These are phyloP conservation scores for Pythium plurisporium DNA, from an alignment of 352 stramenopile species.

Conservation along the genomic window DNA sequence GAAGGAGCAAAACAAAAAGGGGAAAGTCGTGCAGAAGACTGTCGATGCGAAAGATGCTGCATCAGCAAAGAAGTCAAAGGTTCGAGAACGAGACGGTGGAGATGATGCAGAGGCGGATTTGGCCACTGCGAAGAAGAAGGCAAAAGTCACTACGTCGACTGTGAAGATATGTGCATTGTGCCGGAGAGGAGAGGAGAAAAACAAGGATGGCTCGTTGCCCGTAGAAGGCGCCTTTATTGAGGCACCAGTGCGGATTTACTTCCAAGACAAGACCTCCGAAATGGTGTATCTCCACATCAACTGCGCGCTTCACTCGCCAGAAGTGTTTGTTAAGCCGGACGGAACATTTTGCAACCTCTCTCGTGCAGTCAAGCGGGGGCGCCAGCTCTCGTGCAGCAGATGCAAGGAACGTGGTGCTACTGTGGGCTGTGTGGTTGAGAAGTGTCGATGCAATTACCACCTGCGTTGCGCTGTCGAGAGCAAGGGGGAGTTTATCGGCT, in stretches of 20 bases:
- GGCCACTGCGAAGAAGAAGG: slow-evolving; percentile 20
- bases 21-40: not conserved
- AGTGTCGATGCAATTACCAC: slow-evolving; percentile 78
- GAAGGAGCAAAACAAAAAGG: not conserved
- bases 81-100: slow-evolving; percentile 6
- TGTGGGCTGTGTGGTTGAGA: slow-evolving; percentile 70
- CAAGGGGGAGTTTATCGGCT: slow-evolving; percentile 67
- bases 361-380: slow-evolving; percentile 71
- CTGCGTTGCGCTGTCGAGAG: slow-evolving; percentile 69
- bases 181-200: slow-evolving; percentile 33
- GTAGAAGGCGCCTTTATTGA: slow-evolving; percentile 75
- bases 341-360: slow-evolving; percentile 78
- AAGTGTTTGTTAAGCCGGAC: slow-evolving; percentile 79
- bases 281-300: slow-evolving; percentile 79
- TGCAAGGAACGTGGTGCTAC: slow-evolving; percentile 70
- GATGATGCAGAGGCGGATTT: slow-evolving; percentile 14
- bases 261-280: slow-evolving; percentile 57
- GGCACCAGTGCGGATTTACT: slow-evolving; percentile 64
- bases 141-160: slow-evolving; percentile 5
- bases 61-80: slow-evolving; percentile 10
- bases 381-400: slow-evolving; percentile 63
- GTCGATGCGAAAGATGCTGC: not conserved
- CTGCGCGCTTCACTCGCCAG: slow-evolving; percentile 71
- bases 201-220: slow-evolving; percentile 24
- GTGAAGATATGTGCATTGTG: slow-evolving; percentile 60